A percentile compares a stretch with the other conserved stretches of the same genome.
phyloP scores from a whole-genome alignment of 495 filamentous ascomycete genomes.

The Viridothelium virens region DNA sequence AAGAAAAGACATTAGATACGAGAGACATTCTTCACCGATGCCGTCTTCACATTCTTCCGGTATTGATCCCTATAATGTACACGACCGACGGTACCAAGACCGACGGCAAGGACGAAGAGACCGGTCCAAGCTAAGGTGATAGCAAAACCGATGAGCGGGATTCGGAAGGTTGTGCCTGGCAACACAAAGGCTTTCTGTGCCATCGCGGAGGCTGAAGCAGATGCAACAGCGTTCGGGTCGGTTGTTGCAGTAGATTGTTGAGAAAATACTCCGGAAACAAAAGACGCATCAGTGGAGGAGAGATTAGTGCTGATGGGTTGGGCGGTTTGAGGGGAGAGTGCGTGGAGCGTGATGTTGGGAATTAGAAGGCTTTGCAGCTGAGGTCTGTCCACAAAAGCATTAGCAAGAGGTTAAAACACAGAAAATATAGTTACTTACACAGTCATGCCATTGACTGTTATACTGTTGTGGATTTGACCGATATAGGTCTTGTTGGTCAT shows the following conservation, averaged over 20 bases:
- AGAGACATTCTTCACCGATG: constrained; percentile 10
- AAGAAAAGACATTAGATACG: background rate
- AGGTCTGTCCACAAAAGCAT: constrained; percentile 20
- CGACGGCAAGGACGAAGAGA: constrained; percentile 49
- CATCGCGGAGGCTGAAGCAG: constrained; percentile 20
- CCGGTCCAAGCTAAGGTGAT: constrained; percentile 56
- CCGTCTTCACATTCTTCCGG: constrained; percentile 30
- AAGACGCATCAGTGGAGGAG: constrained; percentile 57
- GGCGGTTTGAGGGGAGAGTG: constrained; percentile 36
- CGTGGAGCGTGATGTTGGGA: constrained; percentile 54
- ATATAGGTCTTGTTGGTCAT: constrained; percentile 20
- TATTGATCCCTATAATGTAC: constrained; percentile 58
- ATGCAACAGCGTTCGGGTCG: constrained; percentile 30
- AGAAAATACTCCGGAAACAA: constrained; percentile 61
- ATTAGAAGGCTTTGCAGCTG: constrained; percentile 53
- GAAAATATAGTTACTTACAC: constrained; percentile 21
- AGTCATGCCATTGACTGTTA: constrained; percentile 28
- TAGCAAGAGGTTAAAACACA: constrained; percentile 8
- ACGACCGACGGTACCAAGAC: constrained; percentile 53
- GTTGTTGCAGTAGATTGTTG: constrained; percentile 36
- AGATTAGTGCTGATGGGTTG: constrained; percentile 50
- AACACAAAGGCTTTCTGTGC: constrained; percentile 44
- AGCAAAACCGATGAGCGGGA: constrained; percentile 61
- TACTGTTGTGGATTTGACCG: constrained; percentile 28
- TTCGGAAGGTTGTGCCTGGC: constrained; percentile 57